Evolutionary conservation across 1,284 basidiomycete genomes (phyloP), one percentile per base, ranked within the genome.

Genomic region (Malassezia yamatoensis): DNA sequence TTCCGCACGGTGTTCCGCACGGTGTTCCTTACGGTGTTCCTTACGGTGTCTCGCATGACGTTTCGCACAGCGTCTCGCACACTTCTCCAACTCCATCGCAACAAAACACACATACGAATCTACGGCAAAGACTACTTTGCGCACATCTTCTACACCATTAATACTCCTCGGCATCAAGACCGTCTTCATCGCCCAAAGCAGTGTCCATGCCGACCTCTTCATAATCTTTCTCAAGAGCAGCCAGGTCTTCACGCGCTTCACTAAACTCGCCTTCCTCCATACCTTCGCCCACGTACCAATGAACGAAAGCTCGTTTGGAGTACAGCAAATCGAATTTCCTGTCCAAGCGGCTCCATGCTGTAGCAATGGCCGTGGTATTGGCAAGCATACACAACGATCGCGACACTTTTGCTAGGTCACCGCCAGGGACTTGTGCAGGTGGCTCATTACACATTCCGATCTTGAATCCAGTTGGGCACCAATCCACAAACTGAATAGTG

Each of bases 211-310:
- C 89, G 75, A 94, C 90, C 58, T 64, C 65, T 53, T 72, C 68
- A 61, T 71, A 73, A 60, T 73, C 71, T 79, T 94, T 93, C 81
- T 96, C 91, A 58, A 96, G 83, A 13, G 91, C 91, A 38, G 91
- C 91, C 58, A 96, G 83, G 77, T 96, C 91, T 79, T 96, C 91
- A 66, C 91, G 87, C 29, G 90, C 91, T 79, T 96, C 91, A 45
- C 88, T 90, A 79, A 96, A 93, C 79, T 96, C 91, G 75, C 91
- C 90, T 80, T 96, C 91, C 78, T 96, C 91, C 91, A 96, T 96
- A 79, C 91, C 91, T 78, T 94, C 90, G 67, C 90, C 90, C 62
- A 90, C 88, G 69, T 91, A 93, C 68, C 68, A 75, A 63, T 72
- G 67, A 38, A 70, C 71, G 46, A 69, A 69, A 44, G 71, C 68